Conservation (phyloP, 169 alveolate genomes). For the Eimeria tenella region DNA sequence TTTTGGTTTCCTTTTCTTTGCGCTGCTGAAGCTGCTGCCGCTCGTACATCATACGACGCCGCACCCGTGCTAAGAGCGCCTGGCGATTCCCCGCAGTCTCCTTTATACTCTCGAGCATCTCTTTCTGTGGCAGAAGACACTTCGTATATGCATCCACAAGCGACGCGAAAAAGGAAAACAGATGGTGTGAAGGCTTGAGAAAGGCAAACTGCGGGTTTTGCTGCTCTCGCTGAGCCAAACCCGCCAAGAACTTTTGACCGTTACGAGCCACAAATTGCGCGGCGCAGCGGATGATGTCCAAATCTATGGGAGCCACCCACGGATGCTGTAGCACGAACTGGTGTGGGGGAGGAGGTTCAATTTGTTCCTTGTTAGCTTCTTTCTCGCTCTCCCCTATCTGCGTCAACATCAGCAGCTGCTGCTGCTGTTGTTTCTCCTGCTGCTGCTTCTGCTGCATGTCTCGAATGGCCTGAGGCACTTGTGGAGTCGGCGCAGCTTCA, state of each 20-base stretch:
- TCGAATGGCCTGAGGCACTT: conserved; percentile 87
- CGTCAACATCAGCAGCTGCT: conserved; percentile 83
- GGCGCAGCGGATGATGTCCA: conserved; percentile 95
- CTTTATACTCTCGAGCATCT: conserved; percentile 90
- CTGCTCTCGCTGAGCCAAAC: conserved; percentile 91
- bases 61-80: conserved; percentile 85
- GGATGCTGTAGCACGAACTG: conserved; percentile 80
- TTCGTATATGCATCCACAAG: conserved; percentile 96
- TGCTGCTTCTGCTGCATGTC: conserved; percentile 85
- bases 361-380: conserved; percentile 79
- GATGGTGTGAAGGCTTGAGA: conserved; percentile 96
- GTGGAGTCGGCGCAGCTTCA: conserved; percentile 85
- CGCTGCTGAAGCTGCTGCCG: conserved; percentile 90
- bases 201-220: conserved; percentile 96
- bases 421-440: conserved; percentile 83
- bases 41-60: conserved; percentile 88
- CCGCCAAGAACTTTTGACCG: conserved; percentile 96
- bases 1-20: conserved; percentile 86
- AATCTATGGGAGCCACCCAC: conserved; percentile 86
- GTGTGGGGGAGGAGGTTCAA: conserved; percentile 83
- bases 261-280: conserved; percentile 98
- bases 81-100: conserved; percentile 87
- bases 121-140: conserved; percentile 94
- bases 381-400: conserved; percentile 83
- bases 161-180: conserved; percentile 95